phyloP scores from a whole-genome alignment of 768 basidiomycete genomes.

The Lactifluus rugatus region DNA sequence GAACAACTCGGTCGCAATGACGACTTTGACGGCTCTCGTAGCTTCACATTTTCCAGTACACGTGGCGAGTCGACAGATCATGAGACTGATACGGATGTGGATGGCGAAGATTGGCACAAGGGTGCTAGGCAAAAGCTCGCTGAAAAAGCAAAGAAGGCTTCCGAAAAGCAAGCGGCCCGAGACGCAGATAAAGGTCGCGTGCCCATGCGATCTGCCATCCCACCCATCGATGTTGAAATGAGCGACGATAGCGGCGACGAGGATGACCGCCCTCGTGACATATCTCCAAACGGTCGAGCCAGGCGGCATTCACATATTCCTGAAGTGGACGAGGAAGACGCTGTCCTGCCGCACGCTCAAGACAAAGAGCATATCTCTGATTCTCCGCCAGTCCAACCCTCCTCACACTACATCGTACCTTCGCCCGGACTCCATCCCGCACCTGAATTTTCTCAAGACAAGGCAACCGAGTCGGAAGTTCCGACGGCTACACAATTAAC shows the following conservation, averaged over 20 bases:
- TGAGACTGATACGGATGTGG: slow-evolving; percentile 41
- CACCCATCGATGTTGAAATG: slow-evolving; percentile 65
- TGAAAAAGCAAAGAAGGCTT: slow-evolving; percentile 52
- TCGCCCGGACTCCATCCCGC: slow-evolving; percentile 16
- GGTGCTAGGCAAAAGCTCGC: slow-evolving; percentile 57
- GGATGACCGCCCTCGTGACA: slow-evolving; percentile 27
- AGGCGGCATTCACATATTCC: slow-evolving; percentile 46
- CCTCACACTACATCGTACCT: slow-evolving; percentile 28
- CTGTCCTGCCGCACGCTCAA: background rate
- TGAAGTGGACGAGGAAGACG: slow-evolving; percentile 61
- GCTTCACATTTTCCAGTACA: slow-evolving; percentile 71
- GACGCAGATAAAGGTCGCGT: slow-evolving; percentile 32
- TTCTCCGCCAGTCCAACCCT: slow-evolving; percentile 22
- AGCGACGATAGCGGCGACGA: slow-evolving; percentile 79
- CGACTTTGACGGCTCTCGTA: slow-evolving; percentile 45
- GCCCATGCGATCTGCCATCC: slow-evolving; percentile 31
- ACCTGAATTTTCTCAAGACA: background rate
- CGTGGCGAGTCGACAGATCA: slow-evolving; percentile 38
- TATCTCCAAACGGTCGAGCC: background rate
- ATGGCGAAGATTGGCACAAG: slow-evolving; percentile 55
- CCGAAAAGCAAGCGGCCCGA: slow-evolving; percentile 46
- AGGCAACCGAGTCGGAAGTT: slow-evolving; percentile 19
- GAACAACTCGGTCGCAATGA: slow-evolving; percentile 66
- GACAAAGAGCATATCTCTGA: background rate
- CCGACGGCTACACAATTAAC: slow-evolving; percentile 25